Conservation (phyloP, 768 basidiomycete genomes). For the Crepidotus variabilis region DNA sequence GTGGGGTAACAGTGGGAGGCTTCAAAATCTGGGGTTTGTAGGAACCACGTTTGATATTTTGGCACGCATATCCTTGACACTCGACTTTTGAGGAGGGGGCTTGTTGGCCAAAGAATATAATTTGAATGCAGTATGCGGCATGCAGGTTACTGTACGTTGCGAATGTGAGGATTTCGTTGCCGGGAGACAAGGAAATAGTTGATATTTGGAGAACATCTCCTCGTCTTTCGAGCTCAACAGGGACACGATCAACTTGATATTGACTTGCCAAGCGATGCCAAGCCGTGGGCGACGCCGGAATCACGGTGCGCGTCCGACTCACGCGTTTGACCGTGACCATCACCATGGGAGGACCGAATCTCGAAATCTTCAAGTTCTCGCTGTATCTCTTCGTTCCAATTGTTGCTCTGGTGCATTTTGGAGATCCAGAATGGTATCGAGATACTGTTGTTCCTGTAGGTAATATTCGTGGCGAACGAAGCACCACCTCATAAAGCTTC, state of each 20-base stretch:
- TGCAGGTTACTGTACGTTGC: no score
- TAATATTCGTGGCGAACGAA: neutral
- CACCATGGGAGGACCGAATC: constrained; percentile 67
- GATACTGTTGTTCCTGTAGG: constrained; percentile 71
- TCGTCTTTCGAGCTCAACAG: no score
- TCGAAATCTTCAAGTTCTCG: constrained; percentile 89
- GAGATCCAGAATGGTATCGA: constrained; percentile 85
- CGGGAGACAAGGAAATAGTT: no score
- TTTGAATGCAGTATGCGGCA: no score
- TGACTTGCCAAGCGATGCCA: neutral
- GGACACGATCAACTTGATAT: neutral
- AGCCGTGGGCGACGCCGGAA: neutral
- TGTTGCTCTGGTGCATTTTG: constrained; percentile 76
- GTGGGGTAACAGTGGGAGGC: no score
- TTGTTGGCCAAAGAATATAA: no score
- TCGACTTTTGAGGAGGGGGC: no score
- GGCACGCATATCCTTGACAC: no score
- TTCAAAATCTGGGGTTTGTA: no score
- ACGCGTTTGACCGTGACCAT: neutral
- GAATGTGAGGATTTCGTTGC: no score
- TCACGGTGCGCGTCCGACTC: neutral
- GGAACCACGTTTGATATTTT: no score
- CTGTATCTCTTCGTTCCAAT: constrained; percentile 86
- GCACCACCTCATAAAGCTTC: neutral
- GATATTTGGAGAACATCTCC: no score